Percentiles rank a stretch among this genome's conserved stretches.
These are phyloP conservation scores for Nelumbo lutea DNA, from an alignment of 164 flowering plant species.

Conservation along the genomic window DNA sequence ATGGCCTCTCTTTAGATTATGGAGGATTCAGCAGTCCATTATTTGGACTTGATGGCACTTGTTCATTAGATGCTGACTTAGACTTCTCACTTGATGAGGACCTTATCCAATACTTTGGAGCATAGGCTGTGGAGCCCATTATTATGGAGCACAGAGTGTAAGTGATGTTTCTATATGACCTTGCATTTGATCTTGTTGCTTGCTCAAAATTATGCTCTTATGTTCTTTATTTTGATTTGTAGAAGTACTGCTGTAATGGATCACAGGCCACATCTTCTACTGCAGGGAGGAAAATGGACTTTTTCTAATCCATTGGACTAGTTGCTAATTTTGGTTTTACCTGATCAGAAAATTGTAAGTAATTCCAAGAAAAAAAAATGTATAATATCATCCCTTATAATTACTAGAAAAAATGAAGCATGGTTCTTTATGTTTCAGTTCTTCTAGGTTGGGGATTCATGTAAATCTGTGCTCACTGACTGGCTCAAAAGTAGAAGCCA, in stretches of 20 bases:
- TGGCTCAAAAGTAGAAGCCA: neutral
- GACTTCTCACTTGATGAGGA: slow-evolving; percentile 36
- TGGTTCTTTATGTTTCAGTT: neutral
- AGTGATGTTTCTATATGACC: neutral
- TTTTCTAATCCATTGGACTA: neutral
- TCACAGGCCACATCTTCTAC: neutral
- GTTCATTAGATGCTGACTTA: slow-evolving; percentile 29
- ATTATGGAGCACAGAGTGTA: neutral
- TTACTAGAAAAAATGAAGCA: neutral
- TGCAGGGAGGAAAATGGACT: neutral
- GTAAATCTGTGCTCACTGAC: neutral
- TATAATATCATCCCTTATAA: neutral
- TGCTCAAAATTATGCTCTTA: neutral
- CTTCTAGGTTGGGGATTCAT: neutral
- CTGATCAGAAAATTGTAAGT: neutral
- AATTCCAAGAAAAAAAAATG: neutral
- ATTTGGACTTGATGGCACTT: slow-evolving; percentile 26
- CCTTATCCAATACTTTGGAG: slow-evolving; percentile 48
- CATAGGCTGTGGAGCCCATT: slow-evolving; percentile 26
- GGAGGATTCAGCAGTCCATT: slow-evolving; percentile 33
- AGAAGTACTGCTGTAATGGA: neutral
- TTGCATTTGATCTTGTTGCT: neutral
- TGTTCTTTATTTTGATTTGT: neutral
- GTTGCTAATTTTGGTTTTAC: neutral
- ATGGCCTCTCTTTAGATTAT: slow-evolving; percentile 32